A percentile compares a stretch with the other conserved stretches of the same genome.
These are phyloP conservation scores for Syzygium jambos DNA, from an alignment of 345 rosid species.

Conservation along the genomic window DNA sequence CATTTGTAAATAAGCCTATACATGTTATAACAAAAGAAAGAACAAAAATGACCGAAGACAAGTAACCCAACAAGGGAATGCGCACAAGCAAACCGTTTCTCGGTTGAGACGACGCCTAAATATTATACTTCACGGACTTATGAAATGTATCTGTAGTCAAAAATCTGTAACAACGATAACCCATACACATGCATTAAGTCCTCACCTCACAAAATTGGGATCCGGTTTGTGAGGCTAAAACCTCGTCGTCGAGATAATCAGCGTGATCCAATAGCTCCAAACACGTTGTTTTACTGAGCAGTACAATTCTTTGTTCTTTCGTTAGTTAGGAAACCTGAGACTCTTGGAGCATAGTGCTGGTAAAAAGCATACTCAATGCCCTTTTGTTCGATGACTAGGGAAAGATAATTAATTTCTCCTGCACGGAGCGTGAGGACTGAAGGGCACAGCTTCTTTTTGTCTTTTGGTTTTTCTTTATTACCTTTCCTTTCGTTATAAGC, in stretches of 20 bases:
- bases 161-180: neutral
- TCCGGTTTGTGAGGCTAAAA: neutral
- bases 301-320: neutral
- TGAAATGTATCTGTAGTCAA: neutral
- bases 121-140: neutral
- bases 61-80: neutral
- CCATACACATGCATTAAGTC: neutral
- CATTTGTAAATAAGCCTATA: neutral
- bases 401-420: neutral
- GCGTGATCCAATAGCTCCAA: neutral
- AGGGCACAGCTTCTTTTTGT: neutral
- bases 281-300: neutral
- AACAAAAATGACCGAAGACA: neutral
- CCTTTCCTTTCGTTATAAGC: neutral
- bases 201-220: neutral
- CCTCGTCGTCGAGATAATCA: neutral
- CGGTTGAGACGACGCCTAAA: neutral
- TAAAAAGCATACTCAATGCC: neutral
- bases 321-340: neutral
- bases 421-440: neutral
- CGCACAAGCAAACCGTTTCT: neutral
- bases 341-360: neutral
- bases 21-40: neutral
- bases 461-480: neutral
- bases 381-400: neutral